Percentiles rank a stretch among this genome's conserved stretches.
Conservation (phyloP, 768 basidiomycete species). For the Neoboletus brunneissimus region DNA sequence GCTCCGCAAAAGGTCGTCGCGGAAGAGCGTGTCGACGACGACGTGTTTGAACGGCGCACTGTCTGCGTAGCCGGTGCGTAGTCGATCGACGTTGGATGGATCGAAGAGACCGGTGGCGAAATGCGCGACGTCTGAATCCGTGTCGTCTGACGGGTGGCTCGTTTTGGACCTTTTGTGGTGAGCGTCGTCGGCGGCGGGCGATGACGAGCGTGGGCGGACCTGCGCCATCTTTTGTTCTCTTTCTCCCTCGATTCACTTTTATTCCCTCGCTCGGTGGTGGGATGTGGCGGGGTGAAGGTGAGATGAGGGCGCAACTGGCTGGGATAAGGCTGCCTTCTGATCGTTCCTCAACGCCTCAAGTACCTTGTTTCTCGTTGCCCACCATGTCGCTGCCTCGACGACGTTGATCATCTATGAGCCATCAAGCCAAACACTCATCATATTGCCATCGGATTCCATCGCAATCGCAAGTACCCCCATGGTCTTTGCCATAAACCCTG, state of each 20-base stretch:
- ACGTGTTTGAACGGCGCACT: conserved; percentile 80
- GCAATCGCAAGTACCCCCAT: neutral
- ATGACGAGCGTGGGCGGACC: conserved; percentile 46
- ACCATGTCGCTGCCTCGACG: neutral
- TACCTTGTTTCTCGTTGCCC: neutral
- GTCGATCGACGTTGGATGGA: conserved; percentile 49
- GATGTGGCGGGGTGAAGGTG: neutral
- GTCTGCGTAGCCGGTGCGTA: conserved; percentile 53
- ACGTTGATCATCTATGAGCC: neutral
- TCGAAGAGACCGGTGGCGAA: conserved; percentile 51
- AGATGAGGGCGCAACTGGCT: neutral
- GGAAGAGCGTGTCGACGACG: conserved; percentile 77
- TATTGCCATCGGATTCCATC: neutral
- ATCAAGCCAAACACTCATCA: neutral
- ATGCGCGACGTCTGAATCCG: conserved; percentile 13
- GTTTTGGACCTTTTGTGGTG: conserved; percentile 39
- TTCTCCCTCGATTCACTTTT: neutral
- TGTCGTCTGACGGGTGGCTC: conserved; percentile 29
- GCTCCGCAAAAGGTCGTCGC: conserved; percentile 72
- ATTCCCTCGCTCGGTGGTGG: neutral
- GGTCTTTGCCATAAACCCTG: neutral
- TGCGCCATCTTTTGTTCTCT: conserved; percentile 37
- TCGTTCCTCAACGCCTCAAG: neutral
- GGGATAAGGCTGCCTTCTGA: neutral
- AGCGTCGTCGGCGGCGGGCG: conserved; percentile 33